Base-by-base conservation (phyloP, 106 monocot genomes). In the Gastrodia elata region DNA sequence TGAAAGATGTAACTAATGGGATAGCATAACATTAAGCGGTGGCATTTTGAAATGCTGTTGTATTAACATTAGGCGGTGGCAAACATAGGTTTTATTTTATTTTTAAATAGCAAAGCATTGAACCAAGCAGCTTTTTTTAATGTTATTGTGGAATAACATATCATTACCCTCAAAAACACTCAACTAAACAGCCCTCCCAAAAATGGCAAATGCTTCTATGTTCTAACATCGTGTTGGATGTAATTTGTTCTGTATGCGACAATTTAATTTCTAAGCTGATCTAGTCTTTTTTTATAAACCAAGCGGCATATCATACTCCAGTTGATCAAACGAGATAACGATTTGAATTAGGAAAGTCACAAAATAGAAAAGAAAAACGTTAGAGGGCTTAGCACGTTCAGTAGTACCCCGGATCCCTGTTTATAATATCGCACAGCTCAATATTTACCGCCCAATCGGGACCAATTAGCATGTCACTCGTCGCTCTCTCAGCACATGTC, bases 391-490 rank as follows among this genome's bases (percentile, higher is more conserved):
- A 55, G 3, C 73, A 75, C 28, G 61, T 30, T 30, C 61, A 61
- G 7, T 32, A 61, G 7, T 85, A 96, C 95, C 85, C 84, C 55
- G 95, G 95, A 55, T 96, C 91, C 73, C 80, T 80, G 71, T 92
- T 96, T 70, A 96, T 79, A 65, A 96, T 77, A 78, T 96, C 95
- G 68, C 95, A 96, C 11, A 96, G 76, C 80, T 96, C 95, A 65
- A 96, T 83, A 61, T 96, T 96, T 67, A 89, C 35, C 13, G 92
- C 91, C 95, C 95, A 96, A 74, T 96, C 95, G 4, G 95, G 95
- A 18, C 89, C 95, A 71, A 96, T 92, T 65, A 96, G 56, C 89
- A 89, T 78, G 59, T 92, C 95, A 67, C 78, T 92, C 41, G 95
- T 96, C 72, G 95, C 95, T 81, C 95, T 84, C 72, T 92, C 92